Conservation (phyloP, 768 basidiomycete species). For the Boletus speciosus region DNA sequence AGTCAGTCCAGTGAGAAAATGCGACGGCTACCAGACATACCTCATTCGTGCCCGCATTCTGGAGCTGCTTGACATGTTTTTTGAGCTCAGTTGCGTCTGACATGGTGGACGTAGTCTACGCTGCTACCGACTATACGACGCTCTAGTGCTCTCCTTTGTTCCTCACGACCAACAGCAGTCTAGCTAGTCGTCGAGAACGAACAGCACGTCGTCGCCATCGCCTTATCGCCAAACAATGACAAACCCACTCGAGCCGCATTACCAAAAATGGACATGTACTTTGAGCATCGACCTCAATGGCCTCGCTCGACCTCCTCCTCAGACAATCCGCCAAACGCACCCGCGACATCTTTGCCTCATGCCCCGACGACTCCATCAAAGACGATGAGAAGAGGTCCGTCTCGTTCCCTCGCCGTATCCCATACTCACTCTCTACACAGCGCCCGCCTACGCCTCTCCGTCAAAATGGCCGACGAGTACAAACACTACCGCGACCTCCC, state of each 20-base stretch:
- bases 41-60: constrained; percentile 54
- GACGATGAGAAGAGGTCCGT: constrained; percentile 73
- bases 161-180: not conserved
- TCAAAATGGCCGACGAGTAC: constrained; percentile 91
- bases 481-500: constrained; percentile 83
- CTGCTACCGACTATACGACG: constrained; percentile 16
- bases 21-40: constrained; percentile 36
- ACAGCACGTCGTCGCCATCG: not conserved
- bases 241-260: constrained; percentile 1
- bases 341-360: constrained; percentile 63
- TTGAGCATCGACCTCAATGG: not conserved
- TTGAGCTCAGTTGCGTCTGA: constrained; percentile 58
- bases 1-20: not conserved
- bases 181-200: not conserved
- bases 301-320: constrained; percentile 55
- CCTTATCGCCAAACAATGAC: constrained; percentile 16
- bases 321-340: constrained; percentile 68
- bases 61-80: constrained; percentile 77
- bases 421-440: constrained; percentile 22
- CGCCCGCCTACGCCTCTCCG: constrained; percentile 67
- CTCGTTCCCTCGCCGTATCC: fast-evolving
- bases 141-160: not conserved
- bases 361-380: constrained; percentile 52
- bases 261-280: constrained; percentile 5
- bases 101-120: constrained; percentile 23